Percentiles rank a stretch among this genome's conserved stretches.
phyloP scores from a whole-genome alignment of 2,329 filamentous ascomycete genomes.

The Neonectria sp. region DNA sequence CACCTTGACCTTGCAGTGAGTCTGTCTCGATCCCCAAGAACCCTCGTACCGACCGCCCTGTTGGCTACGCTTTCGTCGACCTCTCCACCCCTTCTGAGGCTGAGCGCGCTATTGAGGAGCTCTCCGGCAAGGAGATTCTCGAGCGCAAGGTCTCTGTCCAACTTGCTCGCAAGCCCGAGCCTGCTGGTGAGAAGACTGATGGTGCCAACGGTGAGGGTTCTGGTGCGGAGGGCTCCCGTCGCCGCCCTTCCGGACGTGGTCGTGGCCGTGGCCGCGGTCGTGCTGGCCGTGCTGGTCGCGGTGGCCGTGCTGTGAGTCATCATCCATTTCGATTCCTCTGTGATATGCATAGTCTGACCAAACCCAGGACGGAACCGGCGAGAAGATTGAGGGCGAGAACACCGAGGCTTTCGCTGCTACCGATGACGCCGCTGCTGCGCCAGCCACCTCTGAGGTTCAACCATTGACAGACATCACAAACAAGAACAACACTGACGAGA shows the following conservation, averaged over 20 bases:
- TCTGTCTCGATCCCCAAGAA: constrained; percentile 99
- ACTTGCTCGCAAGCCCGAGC: constrained; percentile 97
- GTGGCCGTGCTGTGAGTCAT: constrained; percentile 61
- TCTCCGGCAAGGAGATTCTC: constrained; percentile 97
- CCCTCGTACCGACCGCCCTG: constrained; percentile 97
- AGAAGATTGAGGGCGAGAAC: constrained; percentile 63
- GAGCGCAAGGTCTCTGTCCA: constrained; percentile 99
- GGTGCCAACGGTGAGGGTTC: constrained; percentile 82
- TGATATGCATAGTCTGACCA: constrained; percentile 27
- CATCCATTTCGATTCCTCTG: constrained; percentile 32
- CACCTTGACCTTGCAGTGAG: constrained; percentile 74
- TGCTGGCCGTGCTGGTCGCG: constrained; percentile 75
- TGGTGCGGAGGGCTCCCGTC: constrained; percentile 76
- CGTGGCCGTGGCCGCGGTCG: constrained; percentile 80
- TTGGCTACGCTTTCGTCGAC: constrained; percentile 99
- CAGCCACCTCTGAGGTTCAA: constrained; percentile 67
- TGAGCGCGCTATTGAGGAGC: constrained; percentile 93
- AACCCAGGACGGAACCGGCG: constrained; percentile 55
- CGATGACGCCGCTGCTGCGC: constrained; percentile 63
- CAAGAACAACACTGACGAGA: constrained; percentile 70
- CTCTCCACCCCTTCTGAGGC: constrained; percentile 95
- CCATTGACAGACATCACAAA: constrained; percentile 75
- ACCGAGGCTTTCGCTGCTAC: constrained; percentile 58
- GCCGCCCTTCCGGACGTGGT: constrained; percentile 74
- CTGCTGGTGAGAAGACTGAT: constrained; percentile 82